Percentiles rank a stretch among this genome's conserved stretches.
Conservation (phyloP, 441 rosid genomes). For the Capsella rubella region DNA sequence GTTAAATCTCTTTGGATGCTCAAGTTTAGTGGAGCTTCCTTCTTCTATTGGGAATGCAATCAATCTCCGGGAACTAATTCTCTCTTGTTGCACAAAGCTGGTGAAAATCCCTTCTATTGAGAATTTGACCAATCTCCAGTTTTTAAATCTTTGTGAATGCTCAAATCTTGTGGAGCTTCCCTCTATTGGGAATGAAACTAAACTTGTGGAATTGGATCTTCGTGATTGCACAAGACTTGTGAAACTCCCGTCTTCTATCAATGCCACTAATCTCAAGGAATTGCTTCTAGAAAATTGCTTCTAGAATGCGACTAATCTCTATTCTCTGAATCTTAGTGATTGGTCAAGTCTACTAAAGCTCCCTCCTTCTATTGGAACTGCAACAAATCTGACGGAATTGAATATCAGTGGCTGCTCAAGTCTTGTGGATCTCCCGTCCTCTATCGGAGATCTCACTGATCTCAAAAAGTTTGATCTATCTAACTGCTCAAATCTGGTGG, state of each 20-base stretch:
- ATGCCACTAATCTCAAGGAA: neutral
- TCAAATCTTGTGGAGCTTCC: neutral
- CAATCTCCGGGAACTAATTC: no score
- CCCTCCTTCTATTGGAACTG: neutral
- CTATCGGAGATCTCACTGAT: no score
- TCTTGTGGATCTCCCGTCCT: no score
- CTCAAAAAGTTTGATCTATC: no score
- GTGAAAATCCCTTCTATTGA: neutral
- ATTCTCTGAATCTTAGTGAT: accelerated
- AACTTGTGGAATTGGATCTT: neutral
- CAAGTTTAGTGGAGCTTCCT: neutral
- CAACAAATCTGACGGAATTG: no score
- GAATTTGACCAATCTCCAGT: neutral
- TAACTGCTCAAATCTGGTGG: neutral
- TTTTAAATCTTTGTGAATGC: no score
- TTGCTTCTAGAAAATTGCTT: accelerated
- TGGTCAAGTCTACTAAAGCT: neutral
- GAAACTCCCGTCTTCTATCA: neutral
- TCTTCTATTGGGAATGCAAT: neutral
- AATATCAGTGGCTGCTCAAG: no score
- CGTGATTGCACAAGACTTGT: neutral
- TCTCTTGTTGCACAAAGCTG: no score
- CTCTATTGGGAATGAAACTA: neutral
- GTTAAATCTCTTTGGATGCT: neutral
- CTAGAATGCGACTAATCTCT: neutral